These are phyloP conservation scores for Nakaseomyces nivariensis DNA, from an alignment of 1,139 yeast species.

Conservation along the genomic window DNA sequence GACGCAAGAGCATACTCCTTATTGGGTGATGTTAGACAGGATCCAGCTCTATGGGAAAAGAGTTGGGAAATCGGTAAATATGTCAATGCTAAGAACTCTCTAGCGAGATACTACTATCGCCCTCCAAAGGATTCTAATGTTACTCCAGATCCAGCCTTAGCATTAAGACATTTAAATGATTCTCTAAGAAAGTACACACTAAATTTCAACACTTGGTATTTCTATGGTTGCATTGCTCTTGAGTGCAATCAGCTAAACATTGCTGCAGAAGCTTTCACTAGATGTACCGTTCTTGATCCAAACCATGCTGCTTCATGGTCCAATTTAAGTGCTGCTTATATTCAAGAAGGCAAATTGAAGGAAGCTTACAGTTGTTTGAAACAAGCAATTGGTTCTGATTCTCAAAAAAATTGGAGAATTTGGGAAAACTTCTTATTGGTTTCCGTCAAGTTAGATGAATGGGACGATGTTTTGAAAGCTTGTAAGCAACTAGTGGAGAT, in stretches of 20 bases:
- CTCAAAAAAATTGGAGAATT: slow-evolving; percentile 73
- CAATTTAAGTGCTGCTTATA: slow-evolving; percentile 76
- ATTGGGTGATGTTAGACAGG: slow-evolving; percentile 74
- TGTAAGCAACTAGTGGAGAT: slow-evolving; percentile 51
- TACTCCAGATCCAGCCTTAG: slow-evolving; percentile 42
- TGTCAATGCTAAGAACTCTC: slow-evolving; percentile 75
- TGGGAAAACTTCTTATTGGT: slow-evolving; percentile 83
- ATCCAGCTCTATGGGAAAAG: slow-evolving; percentile 68
- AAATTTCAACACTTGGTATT: slow-evolving; percentile 76
- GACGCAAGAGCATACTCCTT: slow-evolving; percentile 83
- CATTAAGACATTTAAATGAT: slow-evolving; percentile 63
- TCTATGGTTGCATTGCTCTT: slow-evolving; percentile 85
- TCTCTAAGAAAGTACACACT: slow-evolving; percentile 70
- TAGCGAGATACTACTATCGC: slow-evolving; percentile 61
- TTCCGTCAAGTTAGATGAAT: slow-evolving; percentile 69
- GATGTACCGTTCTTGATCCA: slow-evolving; percentile 84
- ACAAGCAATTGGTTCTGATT: slow-evolving; percentile 64
- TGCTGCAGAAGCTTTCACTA: slow-evolving; percentile 87
- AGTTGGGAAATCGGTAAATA: slow-evolving; percentile 85
- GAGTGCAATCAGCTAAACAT: slow-evolving; percentile 62
- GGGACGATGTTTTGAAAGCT: slow-evolving; percentile 81
- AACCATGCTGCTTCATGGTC: slow-evolving; percentile 84
- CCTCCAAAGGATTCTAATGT: slow-evolving; percentile 53
- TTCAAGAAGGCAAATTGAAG: slow-evolving; percentile 51
- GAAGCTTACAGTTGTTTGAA: slow-evolving; percentile 81